A percentile compares a stretch with the other conserved stretches of the same genome.
Conservation (phyloP, 1,284 basidiomycete genomes). For the Coniferiporia sulphurascens region DNA sequence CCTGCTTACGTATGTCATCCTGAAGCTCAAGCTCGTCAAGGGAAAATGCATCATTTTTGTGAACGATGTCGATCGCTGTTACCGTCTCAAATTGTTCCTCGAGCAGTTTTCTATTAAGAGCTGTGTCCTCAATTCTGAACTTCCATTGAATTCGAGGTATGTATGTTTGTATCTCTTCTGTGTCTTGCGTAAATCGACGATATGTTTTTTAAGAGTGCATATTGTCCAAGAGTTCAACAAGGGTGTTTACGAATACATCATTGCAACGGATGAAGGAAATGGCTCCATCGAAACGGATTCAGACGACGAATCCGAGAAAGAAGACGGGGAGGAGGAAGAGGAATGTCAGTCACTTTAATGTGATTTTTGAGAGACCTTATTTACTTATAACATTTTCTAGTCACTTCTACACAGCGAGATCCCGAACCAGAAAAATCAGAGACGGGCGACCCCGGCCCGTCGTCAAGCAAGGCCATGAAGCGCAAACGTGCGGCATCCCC, state of each 20-base stretch:
- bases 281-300: constrained; percentile 49
- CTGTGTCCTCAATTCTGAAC: constrained; percentile 94
- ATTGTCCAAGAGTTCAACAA: constrained; percentile 99
- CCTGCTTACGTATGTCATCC: constrained; percentile 88
- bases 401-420: constrained; percentile 54
- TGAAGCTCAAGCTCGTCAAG: constrained; percentile 91
- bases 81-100: constrained; percentile 93
- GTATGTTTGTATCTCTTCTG: constrained; percentile 9
- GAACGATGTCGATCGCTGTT: constrained; percentile 93
- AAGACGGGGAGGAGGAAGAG: constrained; percentile 26
- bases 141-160: constrained; percentile 89
- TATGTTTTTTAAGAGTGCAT: constrained; percentile 65
- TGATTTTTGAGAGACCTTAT: neutral
- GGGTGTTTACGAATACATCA: constrained; percentile 97
- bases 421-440: constrained; percentile 18
- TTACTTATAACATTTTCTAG: constrained; percentile 28
- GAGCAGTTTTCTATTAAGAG: constrained; percentile 97
- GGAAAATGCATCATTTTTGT: constrained; percentile 98
- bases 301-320: constrained; percentile 39
- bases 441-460: constrained; percentile 21
- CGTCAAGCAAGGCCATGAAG: constrained; percentile 24
- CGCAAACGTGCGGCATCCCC: constrained; percentile 28
- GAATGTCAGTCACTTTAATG: constrained; percentile 33
- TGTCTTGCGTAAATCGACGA: neutral
- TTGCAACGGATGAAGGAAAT: constrained; percentile 90